Conservation (phyloP, 441 rosid genomes). For the Melianthus villosus region DNA sequence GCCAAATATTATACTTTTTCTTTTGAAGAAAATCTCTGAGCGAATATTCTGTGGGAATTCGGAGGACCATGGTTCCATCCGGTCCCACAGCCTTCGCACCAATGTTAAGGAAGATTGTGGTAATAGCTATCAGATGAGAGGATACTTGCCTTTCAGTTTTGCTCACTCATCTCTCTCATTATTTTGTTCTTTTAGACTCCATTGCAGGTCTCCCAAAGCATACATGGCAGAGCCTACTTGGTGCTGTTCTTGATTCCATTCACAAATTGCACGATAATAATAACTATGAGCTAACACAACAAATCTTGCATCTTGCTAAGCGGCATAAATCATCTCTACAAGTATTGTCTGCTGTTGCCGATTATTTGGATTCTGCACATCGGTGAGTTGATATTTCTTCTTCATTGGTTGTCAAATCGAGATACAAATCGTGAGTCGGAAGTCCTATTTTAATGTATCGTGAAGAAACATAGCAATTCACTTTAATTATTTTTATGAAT, state of each 20-base stretch:
- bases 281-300: conserved; percentile 26
- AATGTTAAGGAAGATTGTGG: too few species aligned
- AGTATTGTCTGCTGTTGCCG: conserved; percentile 64
- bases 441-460: too few species aligned
- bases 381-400: conserved; percentile 30
- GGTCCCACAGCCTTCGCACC: too few species aligned
- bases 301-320: conserved; percentile 45
- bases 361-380: conserved; percentile 46
- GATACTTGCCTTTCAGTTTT: too few species aligned
- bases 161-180: neutral
- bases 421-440: too few species aligned
- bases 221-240: conserved; percentile 64
- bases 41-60: too few species aligned
- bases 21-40: too few species aligned
- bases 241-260: conserved; percentile 49
- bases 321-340: conserved; percentile 49
- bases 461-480: too few species aligned
- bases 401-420: conserved; percentile 1
- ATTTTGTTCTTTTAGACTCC: conserved; percentile 14
- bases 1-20: too few species aligned
- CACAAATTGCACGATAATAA: conserved; percentile 16
- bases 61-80: too few species aligned
- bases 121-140: too few species aligned
- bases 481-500: too few species aligned
- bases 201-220: conserved; percentile 30